Conservation (phyloP, 257 asterid genomes). For the Solanum ossicruentum region DNA sequence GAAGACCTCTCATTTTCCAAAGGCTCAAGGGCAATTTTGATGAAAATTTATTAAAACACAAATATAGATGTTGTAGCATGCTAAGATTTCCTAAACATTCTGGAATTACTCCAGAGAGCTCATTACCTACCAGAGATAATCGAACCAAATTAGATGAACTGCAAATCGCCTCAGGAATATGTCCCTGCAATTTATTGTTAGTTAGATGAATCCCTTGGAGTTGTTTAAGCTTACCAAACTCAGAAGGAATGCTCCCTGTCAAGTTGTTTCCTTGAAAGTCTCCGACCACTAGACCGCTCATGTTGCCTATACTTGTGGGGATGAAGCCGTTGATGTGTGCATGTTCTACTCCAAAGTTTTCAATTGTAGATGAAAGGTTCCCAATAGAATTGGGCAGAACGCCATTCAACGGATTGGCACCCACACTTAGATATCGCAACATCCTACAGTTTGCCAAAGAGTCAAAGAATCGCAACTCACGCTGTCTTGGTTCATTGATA, state of each 20-base stretch:
- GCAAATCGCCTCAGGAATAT: conserved; percentile 8
- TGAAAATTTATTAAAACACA: conserved; percentile 10
- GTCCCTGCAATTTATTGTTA: conserved; percentile 8
- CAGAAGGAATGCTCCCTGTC: too few relatives aligned
- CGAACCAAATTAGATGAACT: conserved; percentile 6
- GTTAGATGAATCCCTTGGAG: too few relatives aligned
- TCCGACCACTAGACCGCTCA: too few relatives aligned
- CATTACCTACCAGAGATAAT: conserved; percentile 1
- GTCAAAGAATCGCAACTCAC: too few relatives aligned
- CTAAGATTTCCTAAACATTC: conserved; percentile 17
- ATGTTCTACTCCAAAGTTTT: background rate
- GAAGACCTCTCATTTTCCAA: conserved; percentile 16
- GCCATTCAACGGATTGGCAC: too few relatives aligned
- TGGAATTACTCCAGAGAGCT: conserved; percentile 16
- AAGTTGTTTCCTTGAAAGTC: too few relatives aligned
- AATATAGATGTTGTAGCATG: conserved; percentile 1
- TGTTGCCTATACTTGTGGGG: too few relatives aligned
- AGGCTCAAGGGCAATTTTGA: conserved; percentile 15
- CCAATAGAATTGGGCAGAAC: too few relatives aligned
- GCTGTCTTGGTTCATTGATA: background rate
- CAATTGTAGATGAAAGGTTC: too few relatives aligned
- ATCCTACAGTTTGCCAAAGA: too few relatives aligned
- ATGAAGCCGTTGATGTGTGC: background rate
- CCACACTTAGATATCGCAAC: too few relatives aligned
- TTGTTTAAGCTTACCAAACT: too few relatives aligned